Evolutionary conservation across 768 basidiomycete species (phyloP), one percentile per base, ranked within the genome.

Genomic region (Sporobolomyces phaffii): DNA sequence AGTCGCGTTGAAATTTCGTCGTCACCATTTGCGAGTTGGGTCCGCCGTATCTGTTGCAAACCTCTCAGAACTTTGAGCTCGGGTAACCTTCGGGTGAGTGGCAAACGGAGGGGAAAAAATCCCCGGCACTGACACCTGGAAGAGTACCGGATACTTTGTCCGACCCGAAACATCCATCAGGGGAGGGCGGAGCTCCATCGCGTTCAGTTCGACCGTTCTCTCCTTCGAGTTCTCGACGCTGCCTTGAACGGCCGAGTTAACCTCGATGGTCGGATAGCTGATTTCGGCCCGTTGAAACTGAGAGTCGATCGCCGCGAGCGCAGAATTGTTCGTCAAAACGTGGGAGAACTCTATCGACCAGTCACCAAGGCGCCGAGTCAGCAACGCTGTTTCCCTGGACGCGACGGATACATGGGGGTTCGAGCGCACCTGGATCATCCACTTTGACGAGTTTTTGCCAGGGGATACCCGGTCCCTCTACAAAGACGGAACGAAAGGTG

Each of bases 121-220:
- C n/a, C n/a, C n/a, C n/a, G 34, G 13, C 54, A 72, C 74, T 26
- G 76, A 93, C 84, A 94, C 89, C 48, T 83, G 81, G 81, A 98
- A 91, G 33, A 99, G 80, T 26, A 97, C 91, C 1, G 96, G 90
- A 75, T 99, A 98, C 77, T 94, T 92, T 13, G 88, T 90, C 48
- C 89, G 85, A n/a, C 96, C 96, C 26, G 90, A 87, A 73, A 89
- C 86, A 73, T 99, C 96, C 86, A 98, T 89, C 64, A 84, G 82
- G 6, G 91, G 91, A 22, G 96, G 96, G 20, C 90, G 84, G 72
- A 94, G 83, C 79, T 97, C 93, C 74, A 88, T 83, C 61, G 89
- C 88, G 77, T 96, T 96, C 61, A 75, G 41, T 13, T 64, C 60
- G 45, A 63, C 50, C 20, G 10, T 22, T 36, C 34, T 22, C 41